These are phyloP conservation scores for Colletotrichum lindemuthianum DNA, from an alignment of 2,329 filamentous ascomycete genomes.

Conservation along the genomic window DNA sequence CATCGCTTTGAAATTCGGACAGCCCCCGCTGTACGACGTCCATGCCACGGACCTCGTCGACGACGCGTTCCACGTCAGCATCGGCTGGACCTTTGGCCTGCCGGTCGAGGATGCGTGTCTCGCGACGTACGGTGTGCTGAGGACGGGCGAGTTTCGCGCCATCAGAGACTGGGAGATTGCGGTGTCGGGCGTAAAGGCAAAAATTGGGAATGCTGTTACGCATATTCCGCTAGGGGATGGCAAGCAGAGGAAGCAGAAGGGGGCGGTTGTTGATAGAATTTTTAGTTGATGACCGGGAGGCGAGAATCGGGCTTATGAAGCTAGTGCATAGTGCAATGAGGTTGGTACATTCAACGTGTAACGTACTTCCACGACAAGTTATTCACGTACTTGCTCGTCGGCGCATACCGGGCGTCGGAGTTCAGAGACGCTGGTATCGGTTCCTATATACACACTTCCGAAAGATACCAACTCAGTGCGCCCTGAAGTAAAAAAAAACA, in stretches of 20 bases:
- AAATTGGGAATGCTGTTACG: constrained; percentile 77
- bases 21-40: constrained; percentile 75
- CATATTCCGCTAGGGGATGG: constrained; percentile 52
- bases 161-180: constrained; percentile 58
- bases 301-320: too few species aligned
- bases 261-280: neutral
- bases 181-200: constrained; percentile 74
- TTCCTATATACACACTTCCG: constrained; percentile 14
- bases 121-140: constrained; percentile 48
- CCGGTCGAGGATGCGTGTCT: constrained; percentile 57
- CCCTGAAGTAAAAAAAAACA: neutral
- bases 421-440: neutral
- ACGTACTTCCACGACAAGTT: too few species aligned
- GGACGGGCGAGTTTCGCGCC: constrained; percentile 36
- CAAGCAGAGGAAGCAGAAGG: neutral
- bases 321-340: too few species aligned
- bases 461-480: constrained; percentile 1
- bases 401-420: too few species aligned
- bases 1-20: constrained; percentile 66
- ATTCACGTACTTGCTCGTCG: too few species aligned
- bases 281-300: neutral
- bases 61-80: constrained; percentile 83
- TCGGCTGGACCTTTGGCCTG: constrained; percentile 80
- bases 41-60: constrained; percentile 38
- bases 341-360: too few species aligned